These are phyloP conservation scores for Nicotiana otophora DNA, from an alignment of 257 asterid genomes.

Conservation along the genomic window DNA sequence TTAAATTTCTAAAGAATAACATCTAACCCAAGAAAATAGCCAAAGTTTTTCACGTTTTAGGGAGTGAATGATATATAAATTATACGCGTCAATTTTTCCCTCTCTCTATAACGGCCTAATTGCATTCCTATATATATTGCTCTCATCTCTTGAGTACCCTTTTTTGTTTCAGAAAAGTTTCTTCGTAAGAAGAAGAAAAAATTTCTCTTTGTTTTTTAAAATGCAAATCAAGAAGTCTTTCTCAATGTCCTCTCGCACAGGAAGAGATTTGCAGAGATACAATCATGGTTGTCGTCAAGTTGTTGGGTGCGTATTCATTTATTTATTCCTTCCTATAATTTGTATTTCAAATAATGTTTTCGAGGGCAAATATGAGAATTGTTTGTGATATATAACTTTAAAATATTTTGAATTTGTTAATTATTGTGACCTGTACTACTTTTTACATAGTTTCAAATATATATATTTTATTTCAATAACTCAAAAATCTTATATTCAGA, in stretches of 20 bases:
- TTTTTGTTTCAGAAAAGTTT: not conserved
- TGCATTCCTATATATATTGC: not conserved
- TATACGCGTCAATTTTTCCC: not conserved
- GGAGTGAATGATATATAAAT: not conserved
- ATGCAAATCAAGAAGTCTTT: slow-evolving; percentile 56
- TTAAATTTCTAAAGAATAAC: not conserved
- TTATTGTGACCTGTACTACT: too few relatives aligned
- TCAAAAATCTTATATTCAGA: too few relatives aligned
- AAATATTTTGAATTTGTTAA: too few relatives aligned
- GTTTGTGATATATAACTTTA: too few relatives aligned
- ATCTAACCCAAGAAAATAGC: slow-evolving; percentile 1
- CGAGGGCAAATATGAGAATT: too few relatives aligned
- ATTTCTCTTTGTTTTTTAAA: not conserved
- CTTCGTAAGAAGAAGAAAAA: not conserved
- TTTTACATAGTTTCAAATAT: too few relatives aligned
- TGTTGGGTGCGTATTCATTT: slow-evolving; percentile 53
- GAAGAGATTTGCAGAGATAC: slow-evolving; percentile 69
- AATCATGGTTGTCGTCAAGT: slow-evolving; percentile 64
- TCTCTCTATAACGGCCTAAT: not conserved
- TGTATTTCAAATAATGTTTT: not conserved
- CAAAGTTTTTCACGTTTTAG: not conserved
- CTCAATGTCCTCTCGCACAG: slow-evolving; percentile 55
- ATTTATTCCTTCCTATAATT: not conserved
- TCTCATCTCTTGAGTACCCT: not conserved
- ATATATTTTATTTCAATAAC: too few relatives aligned